phyloP scores from a whole-genome alignment of 2,329 filamentous ascomycete genomes.

The Spiromastix sp. region DNA sequence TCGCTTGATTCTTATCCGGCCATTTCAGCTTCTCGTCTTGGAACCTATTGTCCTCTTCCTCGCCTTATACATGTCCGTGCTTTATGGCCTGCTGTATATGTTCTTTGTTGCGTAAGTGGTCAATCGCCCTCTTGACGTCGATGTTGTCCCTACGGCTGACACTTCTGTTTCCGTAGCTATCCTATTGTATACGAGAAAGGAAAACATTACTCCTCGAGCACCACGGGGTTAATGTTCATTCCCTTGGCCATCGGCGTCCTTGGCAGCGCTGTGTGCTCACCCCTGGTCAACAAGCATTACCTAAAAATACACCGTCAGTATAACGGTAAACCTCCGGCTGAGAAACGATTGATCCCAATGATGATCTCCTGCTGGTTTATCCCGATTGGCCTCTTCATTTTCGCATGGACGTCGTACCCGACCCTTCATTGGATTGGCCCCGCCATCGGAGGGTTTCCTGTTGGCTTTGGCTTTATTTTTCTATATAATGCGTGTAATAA shows the following conservation, averaged over 20 bases:
- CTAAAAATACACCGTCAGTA: constrained; percentile 51
- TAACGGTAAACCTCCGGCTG: constrained; percentile 64
- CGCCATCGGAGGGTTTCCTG: constrained; percentile 57
- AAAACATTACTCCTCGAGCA: constrained; percentile 65
- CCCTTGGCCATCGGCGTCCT: constrained; percentile 69
- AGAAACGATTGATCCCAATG: constrained; percentile 72
- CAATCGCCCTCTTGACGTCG: constrained; percentile 29
- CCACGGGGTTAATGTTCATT: constrained; percentile 79
- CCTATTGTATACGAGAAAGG: constrained; percentile 63
- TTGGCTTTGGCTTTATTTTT: constrained; percentile 76
- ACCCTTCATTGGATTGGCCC: constrained; percentile 61
- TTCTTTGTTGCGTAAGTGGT: constrained; percentile 43
- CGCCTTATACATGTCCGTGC: constrained; percentile 73
- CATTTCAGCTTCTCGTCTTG: constrained; percentile 73
- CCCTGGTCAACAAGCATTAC: constrained; percentile 74
- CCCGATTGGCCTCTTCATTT: constrained; percentile 56
- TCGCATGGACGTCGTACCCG: constrained; percentile 59
- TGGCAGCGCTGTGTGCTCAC: constrained; percentile 54
- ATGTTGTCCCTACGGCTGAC: constrained; percentile 9
- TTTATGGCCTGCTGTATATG: constrained; percentile 45
- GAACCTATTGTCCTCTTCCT: constrained; percentile 82
- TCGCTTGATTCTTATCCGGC: constrained; percentile 64
- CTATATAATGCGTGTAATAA: constrained; percentile 71
- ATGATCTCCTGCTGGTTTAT: constrained; percentile 67
- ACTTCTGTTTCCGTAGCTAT: constrained; percentile 18